Evolutionary conservation across 495 filamentous ascomycete genomes (phyloP), one percentile per base, ranked within the genome.

Genomic region (Xylaria castorea): DNA sequence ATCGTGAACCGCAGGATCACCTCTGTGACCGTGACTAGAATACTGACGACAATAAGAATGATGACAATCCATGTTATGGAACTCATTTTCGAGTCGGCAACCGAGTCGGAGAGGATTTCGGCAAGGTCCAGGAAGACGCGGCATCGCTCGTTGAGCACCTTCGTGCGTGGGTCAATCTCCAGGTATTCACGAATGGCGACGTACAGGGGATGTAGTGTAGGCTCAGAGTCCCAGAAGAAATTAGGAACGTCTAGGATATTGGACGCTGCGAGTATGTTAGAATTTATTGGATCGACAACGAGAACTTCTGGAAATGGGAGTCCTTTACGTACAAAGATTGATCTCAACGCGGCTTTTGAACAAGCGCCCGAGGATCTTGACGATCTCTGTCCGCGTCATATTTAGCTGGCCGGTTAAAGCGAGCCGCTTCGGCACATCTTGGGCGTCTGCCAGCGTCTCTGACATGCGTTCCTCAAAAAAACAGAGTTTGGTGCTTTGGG

Each of bases 201-300:
- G 81, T 99, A 99, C 53, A 99, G 90, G 0, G 96, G 96, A 78
- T 97, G 94, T 0, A 99, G 88, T 2, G 93, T 97, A 46, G 96
- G 96, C 78, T 99, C 96, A 40, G 91, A 92, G 76, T 97, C 94
- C 96, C 96, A 99, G 87, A 99, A 98, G 86, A 99, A 98, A 80
- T 96, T 97, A 55, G 96, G 97, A 4, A 97, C 94, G 80, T 98
- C 95, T 72, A 99, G 92, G 79, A 98, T 94, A 75, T 98, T 99
- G 18, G 94, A 97, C 68, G 96, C 93, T 97, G 68, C 48, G 40
- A 6, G 40, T 22, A 38, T 14, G 67, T 70, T 61, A 70, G 67
- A 18, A 61, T 34, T 36, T 27, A 57, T 27, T 22, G n/a, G 57
- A 60, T 70, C 57, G 55, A 61, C 57, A 62, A 22, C 27, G 20